phyloP scores from a whole-genome alignment of 2,329 filamentous ascomycete genomes.

The Curvularia sp. region DNA sequence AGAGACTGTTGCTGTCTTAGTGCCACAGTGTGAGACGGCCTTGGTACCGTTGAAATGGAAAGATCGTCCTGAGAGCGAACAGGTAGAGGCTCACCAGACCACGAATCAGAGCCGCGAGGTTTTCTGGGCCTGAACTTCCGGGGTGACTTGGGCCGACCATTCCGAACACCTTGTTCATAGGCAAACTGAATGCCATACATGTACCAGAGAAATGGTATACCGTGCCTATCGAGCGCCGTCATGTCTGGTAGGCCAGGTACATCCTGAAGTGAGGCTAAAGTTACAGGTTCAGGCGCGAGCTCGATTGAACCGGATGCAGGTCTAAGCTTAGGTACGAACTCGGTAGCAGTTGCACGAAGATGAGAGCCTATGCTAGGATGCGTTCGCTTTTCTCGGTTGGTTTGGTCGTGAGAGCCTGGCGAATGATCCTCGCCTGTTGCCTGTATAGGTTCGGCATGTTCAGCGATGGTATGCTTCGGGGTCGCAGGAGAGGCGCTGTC shows the following conservation, averaged over 20 bases:
- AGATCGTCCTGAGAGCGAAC: background rate
- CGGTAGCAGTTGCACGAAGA: constrained; percentile 42
- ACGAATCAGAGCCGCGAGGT: constrained; percentile 4
- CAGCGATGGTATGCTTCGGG: background rate
- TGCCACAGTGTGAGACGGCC: constrained; percentile 3
- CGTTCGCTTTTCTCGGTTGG: constrained; percentile 21
- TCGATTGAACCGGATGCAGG: background rate
- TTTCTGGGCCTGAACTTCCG: constrained; percentile 29
- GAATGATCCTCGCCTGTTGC: constrained; percentile 19
- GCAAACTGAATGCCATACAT: constrained; percentile 39
- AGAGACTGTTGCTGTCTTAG: constrained; percentile 11
- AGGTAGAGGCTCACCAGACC: background rate
- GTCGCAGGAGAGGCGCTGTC: background rate
- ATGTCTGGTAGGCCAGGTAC: constrained; percentile 21
- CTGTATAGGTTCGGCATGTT: constrained; percentile 9
- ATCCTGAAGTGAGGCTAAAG: constrained; percentile 4
- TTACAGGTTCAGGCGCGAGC: background rate
- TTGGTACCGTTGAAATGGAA: too few species aligned
- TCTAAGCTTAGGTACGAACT: constrained; percentile 35
- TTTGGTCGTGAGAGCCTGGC: constrained; percentile 8
- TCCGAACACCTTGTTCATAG: constrained; percentile 22
- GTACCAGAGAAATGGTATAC: constrained; percentile 39
- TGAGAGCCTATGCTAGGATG: constrained; percentile 30
- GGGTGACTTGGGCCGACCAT: constrained; percentile 28
- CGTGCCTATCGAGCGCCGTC: constrained; percentile 32